Evolutionary conservation across 768 basidiomycete genomes (phyloP), one percentile per base, ranked within the genome.

Genomic region (Mycena galericulata): DNA sequence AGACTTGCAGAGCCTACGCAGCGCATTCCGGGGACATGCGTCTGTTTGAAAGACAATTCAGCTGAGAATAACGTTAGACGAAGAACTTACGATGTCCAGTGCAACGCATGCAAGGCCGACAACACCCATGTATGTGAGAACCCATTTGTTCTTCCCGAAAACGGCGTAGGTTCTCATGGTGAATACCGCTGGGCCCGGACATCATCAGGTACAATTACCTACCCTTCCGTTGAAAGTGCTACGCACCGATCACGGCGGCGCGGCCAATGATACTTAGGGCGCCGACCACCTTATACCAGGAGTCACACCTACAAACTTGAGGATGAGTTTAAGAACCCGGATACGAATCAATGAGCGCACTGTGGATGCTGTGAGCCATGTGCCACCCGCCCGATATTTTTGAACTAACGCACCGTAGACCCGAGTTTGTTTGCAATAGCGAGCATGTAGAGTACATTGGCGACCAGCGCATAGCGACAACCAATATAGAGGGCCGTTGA

Each of bases 381-480:
- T 27, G 3, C 18, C 17, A 24, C 18, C 8, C 4, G 26, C 14
- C 20, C 30, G 24, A 22, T 9, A 36, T 4, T n/a, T n/a, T n/a
- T n/a, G n/a, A 43, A 9, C 26, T 3, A 9, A 56, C 71, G 22
- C 32, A 75, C 76, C 75, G 68, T 73, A 11, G 62, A 60, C 14
- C 60, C 59, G 1, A 79, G 65, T 43, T 72, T 70, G 24, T 73
- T 56, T 0, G 70, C 51, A 0, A 80, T 75, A n/a, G 70, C 75
- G 15, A 82, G 69, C 1, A 79, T 70, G 62, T 77, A 81, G 12
- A 81, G 63, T 10, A 80, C 60, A 47, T 81, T 82, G 7, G 75
- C 80, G 4, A 77, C 34, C 30, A 81, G 70, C 3, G 79, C 80
- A 50, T 81, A 81, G 32, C 80, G 78, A 55, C 78, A 81, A 12